Evolutionary conservation across 23 red algal genomes (phyloP).

Genomic region (Gracilariopsis chorda): DNA sequence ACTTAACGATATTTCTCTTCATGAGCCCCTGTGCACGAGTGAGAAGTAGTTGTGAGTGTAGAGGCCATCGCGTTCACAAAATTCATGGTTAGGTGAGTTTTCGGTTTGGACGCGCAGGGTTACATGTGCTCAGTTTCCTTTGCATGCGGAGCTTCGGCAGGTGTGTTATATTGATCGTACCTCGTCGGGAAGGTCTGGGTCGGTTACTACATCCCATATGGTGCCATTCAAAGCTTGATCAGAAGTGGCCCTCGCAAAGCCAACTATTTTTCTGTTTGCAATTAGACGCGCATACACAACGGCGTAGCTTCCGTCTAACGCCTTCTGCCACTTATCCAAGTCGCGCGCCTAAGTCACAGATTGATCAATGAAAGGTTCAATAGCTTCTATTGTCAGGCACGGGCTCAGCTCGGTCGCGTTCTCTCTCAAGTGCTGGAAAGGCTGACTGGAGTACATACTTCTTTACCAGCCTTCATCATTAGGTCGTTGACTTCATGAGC

Average conservation of each 20-base stretch:
- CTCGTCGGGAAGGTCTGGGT: slow-evolving; percentile 78
- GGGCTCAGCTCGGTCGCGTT: too few relatives aligned
- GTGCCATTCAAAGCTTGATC: slow-evolving; percentile 81
- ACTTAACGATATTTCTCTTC: slow-evolving; percentile 77
- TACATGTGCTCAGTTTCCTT: too few relatives aligned
- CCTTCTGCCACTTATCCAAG: slow-evolving; percentile 63
- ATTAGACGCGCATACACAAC: slow-evolving; percentile 76
- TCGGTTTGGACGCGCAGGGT: too few relatives aligned
- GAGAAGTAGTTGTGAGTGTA: too few relatives aligned
- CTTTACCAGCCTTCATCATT: slow-evolving; percentile 56
- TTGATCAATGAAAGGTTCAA: too few relatives aligned
- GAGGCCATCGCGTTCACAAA: too few relatives aligned
- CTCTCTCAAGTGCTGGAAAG: too few relatives aligned
- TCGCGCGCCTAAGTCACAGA: slow-evolving; percentile 57
- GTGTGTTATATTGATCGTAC: too few relatives aligned
- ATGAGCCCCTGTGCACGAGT: slow-evolving; percentile 39
- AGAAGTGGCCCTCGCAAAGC: slow-evolving; percentile 79
- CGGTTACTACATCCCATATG: slow-evolving; percentile 81
- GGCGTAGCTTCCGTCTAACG: slow-evolving; percentile 60
- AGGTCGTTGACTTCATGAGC: slow-evolving; percentile 69
- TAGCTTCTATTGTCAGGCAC: too few relatives aligned
- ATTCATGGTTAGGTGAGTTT: neutral
- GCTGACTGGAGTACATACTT: too few relatives aligned
- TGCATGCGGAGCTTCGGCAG: too few relatives aligned
- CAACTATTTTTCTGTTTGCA: slow-evolving; percentile 62